A percentile compares a stretch with the other conserved stretches of the same genome.
Evolutionary conservation across 1,139 yeast genomes (phyloP).

Genomic region (Geotrichum candidum): DNA sequence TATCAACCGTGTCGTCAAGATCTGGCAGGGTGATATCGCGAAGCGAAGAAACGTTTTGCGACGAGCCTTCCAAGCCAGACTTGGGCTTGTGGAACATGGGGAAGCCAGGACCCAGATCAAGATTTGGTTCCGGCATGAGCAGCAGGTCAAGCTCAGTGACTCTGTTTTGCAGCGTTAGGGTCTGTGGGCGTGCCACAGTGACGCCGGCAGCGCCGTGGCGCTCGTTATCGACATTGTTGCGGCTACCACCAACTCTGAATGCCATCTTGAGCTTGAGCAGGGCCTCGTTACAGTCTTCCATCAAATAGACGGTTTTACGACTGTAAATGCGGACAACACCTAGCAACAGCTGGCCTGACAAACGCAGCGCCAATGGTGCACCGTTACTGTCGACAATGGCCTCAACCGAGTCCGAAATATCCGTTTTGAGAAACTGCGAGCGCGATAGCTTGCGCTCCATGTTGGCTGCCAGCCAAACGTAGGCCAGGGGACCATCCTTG

Average conservation of each 20-base stretch:
- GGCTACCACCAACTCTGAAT: slow-evolving; percentile 44
- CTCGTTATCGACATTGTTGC: slow-evolving; percentile 39
- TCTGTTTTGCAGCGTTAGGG: slow-evolving; percentile 64
- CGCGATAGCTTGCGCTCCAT: slow-evolving; percentile 75
- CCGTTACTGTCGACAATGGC: slow-evolving; percentile 41
- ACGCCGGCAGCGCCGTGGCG: slow-evolving; percentile 34
- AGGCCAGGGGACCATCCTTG: slow-evolving; percentile 78
- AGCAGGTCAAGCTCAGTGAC: slow-evolving; percentile 73
- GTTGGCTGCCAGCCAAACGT: slow-evolving; percentile 91
- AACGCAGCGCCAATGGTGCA: slow-evolving; percentile 62
- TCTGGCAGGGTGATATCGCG: slow-evolving; percentile 27
- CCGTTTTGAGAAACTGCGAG: slow-evolving; percentile 66
- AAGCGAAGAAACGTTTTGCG: slow-evolving; percentile 17
- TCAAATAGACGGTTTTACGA: slow-evolving; percentile 73
- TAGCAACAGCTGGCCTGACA: slow-evolving; percentile 80
- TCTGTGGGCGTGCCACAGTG: slow-evolving; percentile 49
- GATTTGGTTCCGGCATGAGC: slow-evolving; percentile 25
- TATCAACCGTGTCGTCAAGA: slow-evolving; percentile 39
- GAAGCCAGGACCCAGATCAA: slow-evolving; percentile 19
- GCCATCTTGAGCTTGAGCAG: slow-evolving; percentile 67
- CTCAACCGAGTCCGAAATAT: slow-evolving; percentile 61
- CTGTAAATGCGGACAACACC: slow-evolving; percentile 89
- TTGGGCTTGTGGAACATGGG: slow-evolving; percentile 6
- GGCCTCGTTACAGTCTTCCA: slow-evolving; percentile 81
- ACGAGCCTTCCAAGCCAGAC: slow-evolving; percentile 3